Conservation (phyloP, 306 rosid species). For the Cucurbita maxima region DNA sequence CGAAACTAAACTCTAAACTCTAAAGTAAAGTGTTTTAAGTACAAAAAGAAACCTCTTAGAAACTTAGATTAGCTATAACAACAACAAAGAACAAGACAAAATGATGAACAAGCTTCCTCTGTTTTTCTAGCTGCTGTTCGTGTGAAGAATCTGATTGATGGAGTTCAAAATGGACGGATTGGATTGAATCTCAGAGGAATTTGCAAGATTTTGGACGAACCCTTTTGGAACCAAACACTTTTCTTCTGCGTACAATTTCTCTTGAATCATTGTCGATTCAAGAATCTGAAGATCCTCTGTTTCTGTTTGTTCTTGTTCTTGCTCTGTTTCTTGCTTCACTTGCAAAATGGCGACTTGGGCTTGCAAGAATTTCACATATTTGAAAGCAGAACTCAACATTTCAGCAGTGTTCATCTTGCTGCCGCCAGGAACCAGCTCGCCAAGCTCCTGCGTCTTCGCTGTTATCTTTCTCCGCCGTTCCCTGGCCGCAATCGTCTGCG, state of each 20-base stretch:
- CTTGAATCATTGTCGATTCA: constrained; percentile 39
- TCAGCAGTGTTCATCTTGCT: constrained; percentile 81
- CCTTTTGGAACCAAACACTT: constrained; percentile 46
- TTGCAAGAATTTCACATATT: constrained; percentile 62
- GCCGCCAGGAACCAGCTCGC: constrained; percentile 63
- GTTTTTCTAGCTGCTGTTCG: neutral
- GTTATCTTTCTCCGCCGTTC: constrained; percentile 73
- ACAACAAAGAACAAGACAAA: neutral
- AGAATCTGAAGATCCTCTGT: constrained; percentile 22
- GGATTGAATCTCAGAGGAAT: constrained; percentile 12
- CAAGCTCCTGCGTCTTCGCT: constrained; percentile 68
- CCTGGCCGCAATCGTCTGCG: constrained; percentile 61
- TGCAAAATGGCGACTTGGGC: constrained; percentile 51
- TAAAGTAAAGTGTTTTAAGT: neutral
- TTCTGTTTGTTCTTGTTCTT: neutral
- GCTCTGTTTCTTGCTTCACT: constrained; percentile 12
- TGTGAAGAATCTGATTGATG: constrained; percentile 14
- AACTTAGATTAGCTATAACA: neutral
- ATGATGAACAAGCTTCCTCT: neutral
- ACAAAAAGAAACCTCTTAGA: neutral
- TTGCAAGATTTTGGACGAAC: constrained; percentile 21
- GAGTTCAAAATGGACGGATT: constrained; percentile 23
- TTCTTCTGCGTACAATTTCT: constrained; percentile 54
- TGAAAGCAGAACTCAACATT: constrained; percentile 61
- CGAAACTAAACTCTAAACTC: neutral